A percentile compares a stretch with the other conserved stretches of the same genome.
These are phyloP conservation scores for Fraxinus pennsylvanica DNA, from an alignment of 257 asterid species.

Conservation along the genomic window DNA sequence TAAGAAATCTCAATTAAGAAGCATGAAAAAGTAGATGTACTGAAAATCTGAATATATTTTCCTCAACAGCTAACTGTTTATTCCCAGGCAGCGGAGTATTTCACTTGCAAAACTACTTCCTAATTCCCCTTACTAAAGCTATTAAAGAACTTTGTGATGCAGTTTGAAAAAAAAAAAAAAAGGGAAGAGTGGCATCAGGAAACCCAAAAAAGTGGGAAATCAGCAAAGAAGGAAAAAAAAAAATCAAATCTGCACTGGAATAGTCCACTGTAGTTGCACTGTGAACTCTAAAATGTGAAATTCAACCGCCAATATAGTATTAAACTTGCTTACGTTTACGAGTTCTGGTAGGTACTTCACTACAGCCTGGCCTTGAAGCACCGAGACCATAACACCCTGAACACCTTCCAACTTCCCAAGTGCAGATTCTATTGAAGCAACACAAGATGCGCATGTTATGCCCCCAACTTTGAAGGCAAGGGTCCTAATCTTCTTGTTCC, in stretches of 20 bases:
- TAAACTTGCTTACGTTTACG: constrained; percentile 57
- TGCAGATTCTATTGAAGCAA: constrained; percentile 78
- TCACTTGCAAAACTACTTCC: constrained; percentile 8
- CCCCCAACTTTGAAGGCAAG: constrained; percentile 78
- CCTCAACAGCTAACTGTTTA: background rate
- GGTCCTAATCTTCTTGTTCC: constrained; percentile 59
- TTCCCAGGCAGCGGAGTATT: background rate
- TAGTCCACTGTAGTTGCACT: background rate
- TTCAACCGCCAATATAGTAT: background rate
- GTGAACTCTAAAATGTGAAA: constrained; percentile 2
- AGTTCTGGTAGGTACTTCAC: constrained; percentile 73
- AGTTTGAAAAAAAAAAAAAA: background rate
- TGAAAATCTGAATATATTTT: background rate
- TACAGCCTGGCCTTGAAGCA: constrained; percentile 94
- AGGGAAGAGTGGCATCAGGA: background rate
- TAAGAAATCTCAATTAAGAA: constrained; percentile 9
- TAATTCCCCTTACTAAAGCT: background rate
- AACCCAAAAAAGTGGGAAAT: background rate
- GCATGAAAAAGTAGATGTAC: background rate
- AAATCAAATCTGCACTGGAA: background rate
- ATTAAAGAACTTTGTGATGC: background rate
- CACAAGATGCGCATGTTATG: constrained; percentile 88
- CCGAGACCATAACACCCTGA: constrained; percentile 68
- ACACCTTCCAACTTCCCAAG: constrained; percentile 70
- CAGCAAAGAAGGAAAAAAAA: background rate